These are phyloP conservation scores for Epichloe festucae DNA, from an alignment of 2,329 filamentous ascomycete species.

Conservation along the genomic window DNA sequence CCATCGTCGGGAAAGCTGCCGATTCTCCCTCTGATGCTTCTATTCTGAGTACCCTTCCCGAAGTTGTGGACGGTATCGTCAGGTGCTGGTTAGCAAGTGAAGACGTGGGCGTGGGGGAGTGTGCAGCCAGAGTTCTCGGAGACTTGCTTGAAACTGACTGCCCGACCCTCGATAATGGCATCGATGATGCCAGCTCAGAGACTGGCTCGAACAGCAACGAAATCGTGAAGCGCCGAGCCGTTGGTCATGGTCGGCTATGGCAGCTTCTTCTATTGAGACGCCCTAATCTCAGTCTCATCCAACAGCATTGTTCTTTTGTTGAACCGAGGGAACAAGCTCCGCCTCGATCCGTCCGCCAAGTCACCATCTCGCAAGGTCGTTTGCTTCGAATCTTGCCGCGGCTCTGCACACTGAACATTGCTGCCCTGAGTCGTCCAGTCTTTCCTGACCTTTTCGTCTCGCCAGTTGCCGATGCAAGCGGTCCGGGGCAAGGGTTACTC, in stretches of 20 bases:
- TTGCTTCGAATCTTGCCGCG: conserved; percentile 38
- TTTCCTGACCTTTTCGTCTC: conserved; percentile 22
- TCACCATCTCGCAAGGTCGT: conserved; percentile 39
- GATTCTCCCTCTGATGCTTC: conserved; percentile 33
- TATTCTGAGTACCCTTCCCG: conserved; percentile 35
- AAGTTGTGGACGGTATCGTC: conserved; percentile 35
- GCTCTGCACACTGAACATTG: conserved; percentile 33
- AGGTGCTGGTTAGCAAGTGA: conserved; percentile 39
- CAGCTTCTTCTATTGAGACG: conserved; percentile 34
- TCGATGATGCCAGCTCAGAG: background rate
- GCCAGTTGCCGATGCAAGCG: conserved; percentile 9
- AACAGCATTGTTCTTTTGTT: conserved; percentile 22
- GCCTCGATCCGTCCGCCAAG: conserved; percentile 22
- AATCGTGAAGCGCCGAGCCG: conserved; percentile 24
- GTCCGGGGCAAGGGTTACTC: conserved; percentile 27
- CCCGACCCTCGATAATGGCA: conserved; percentile 17
- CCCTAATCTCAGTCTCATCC: conserved; percentile 32
- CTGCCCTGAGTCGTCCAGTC: conserved; percentile 23
- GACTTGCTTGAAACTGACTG: conserved; percentile 45
- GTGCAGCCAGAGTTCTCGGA: conserved; percentile 35
- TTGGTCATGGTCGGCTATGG: conserved; percentile 43
- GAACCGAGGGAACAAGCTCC: conserved; percentile 12
- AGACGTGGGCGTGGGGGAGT: conserved; percentile 43
- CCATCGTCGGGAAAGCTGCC: conserved; percentile 42
- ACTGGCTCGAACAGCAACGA: conserved; percentile 19